Evolutionary conservation across 371 early-diverging fungal species (phyloP).

Genomic region (Rhizopus arrhizus): DNA sequence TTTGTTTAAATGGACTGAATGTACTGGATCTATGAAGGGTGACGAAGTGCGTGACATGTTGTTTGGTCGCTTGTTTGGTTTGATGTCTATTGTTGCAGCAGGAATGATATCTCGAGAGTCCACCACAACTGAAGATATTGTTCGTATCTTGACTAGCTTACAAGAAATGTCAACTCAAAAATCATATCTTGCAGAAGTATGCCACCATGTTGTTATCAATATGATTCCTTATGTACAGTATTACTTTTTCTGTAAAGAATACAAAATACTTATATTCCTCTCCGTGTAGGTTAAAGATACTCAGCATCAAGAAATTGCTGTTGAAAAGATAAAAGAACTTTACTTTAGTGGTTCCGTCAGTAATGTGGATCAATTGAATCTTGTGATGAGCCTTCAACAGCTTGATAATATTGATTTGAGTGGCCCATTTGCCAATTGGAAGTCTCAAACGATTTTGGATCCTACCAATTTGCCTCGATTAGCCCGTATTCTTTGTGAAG

Average conservation of each 20-base stretch:
- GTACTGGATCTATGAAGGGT: slow-evolving; percentile 56
- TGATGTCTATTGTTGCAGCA: slow-evolving; percentile 79
- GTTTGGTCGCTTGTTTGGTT: slow-evolving; percentile 90
- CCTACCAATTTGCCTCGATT: slow-evolving; percentile 59
- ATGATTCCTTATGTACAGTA: slow-evolving; percentile 59
- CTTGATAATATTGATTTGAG: slow-evolving; percentile 49
- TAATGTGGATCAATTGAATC: slow-evolving; percentile 72
- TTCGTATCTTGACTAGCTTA: slow-evolving; percentile 67
- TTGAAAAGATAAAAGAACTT: slow-evolving; percentile 52
- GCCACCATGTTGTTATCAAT: slow-evolving; percentile 71
- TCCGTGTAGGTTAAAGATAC: slow-evolving; percentile 29
- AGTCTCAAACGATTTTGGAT: slow-evolving; percentile 54
- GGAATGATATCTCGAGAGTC: slow-evolving; percentile 71
- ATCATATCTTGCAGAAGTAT: slow-evolving; percentile 75
- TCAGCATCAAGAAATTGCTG: slow-evolving; percentile 35
- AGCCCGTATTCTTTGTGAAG: slow-evolving; percentile 58
- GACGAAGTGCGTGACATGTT: slow-evolving; percentile 88
- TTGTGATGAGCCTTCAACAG: slow-evolving; percentile 59
- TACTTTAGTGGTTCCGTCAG: slow-evolving; percentile 63
- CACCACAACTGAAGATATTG: slow-evolving; percentile 69
- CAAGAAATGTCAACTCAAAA: slow-evolving; percentile 69
- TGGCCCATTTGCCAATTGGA: slow-evolving; percentile 50
- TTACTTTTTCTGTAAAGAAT: too few relatives aligned
- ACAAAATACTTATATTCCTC: not conserved
- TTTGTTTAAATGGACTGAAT: slow-evolving; percentile 66